phyloP scores from a whole-genome alignment of 2,329 filamentous ascomycete species.

The Ramichloridium luteum region DNA sequence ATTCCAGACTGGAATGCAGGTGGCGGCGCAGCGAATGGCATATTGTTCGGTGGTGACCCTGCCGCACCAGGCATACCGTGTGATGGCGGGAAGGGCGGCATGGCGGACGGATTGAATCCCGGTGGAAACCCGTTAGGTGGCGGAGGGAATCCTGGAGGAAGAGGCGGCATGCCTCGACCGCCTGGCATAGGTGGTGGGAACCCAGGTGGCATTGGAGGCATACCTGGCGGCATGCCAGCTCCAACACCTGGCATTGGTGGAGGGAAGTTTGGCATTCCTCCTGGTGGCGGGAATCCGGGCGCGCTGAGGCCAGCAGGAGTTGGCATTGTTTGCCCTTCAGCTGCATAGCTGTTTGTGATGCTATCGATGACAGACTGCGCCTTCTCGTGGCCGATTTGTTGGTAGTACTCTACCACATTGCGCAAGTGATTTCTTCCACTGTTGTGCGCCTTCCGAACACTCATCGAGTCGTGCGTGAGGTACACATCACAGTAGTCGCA shows the following conservation, averaged over 20 bases:
- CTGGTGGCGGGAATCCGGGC: conserved; percentile 16
- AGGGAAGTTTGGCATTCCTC: conserved; percentile 22
- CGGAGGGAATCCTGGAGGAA: conserved; percentile 27
- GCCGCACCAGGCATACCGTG: conserved; percentile 24
- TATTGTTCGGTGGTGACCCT: conserved; percentile 18
- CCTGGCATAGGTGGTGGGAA: conserved; percentile 14
- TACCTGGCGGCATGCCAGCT: conserved; percentile 15
- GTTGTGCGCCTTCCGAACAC: conserved; percentile 97
- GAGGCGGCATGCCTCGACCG: conserved; percentile 16
- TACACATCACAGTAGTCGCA: conserved; percentile 99
- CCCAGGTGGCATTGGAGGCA: conserved; percentile 13
- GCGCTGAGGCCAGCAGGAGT: conserved; percentile 51
- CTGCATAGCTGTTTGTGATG: conserved; percentile 90
- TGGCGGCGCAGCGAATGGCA: conserved; percentile 19
- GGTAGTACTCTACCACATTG: conserved; percentile 97
- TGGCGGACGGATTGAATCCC: conserved; percentile 25
- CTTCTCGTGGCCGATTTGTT: conserved; percentile 98
- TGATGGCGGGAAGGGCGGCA: conserved; percentile 25
- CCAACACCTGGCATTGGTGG: conserved; percentile 15
- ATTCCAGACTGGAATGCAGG: conserved; percentile 15
- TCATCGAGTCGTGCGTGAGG: conserved; percentile 99
- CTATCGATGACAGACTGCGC: conserved; percentile 97
- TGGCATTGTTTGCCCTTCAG: conserved; percentile 84
- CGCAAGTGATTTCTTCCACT: conserved; percentile 89
- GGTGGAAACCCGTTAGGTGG: conserved; percentile 26